Conservation (phyloP, 805 yeast genomes). For the Starmerella bombi region DNA sequence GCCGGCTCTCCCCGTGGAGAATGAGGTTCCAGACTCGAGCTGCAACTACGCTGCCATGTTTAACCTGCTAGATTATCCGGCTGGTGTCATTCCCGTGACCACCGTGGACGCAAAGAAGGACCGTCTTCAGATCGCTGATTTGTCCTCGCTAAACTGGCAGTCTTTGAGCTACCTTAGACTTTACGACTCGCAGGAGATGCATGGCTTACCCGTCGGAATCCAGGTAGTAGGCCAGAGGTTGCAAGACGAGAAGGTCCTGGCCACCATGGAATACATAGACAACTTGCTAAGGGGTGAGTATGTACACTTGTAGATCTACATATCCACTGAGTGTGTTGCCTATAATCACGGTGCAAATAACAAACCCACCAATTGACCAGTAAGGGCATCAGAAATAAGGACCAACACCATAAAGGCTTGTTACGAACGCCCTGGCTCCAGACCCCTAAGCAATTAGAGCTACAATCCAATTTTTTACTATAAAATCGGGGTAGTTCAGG, state of each 20-base stretch:
- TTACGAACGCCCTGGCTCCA: too few species aligned
- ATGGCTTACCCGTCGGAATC: conserved; percentile 43
- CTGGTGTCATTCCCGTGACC: conserved; percentile 46
- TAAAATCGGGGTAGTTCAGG: too few species aligned
- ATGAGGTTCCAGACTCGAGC: conserved; percentile 27
- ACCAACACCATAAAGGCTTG: too few species aligned
- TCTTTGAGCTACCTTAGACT: conserved; percentile 34
- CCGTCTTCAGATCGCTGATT: conserved; percentile 16
- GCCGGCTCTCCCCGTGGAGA: conserved; percentile 30
- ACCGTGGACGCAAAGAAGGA: conserved; percentile 34
- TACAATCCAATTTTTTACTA: too few species aligned
- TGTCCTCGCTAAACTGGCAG: conserved; percentile 25
- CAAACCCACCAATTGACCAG: conserved; percentile 40
- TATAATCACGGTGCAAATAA: conserved; percentile 40
- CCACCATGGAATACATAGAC: conserved; percentile 34
- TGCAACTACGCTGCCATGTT: conserved; percentile 42
- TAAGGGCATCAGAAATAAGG: too few species aligned
- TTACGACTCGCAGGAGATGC: conserved; percentile 38
- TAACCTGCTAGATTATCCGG: conserved; percentile 43
- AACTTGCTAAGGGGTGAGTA: too few species aligned
- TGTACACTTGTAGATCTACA: too few species aligned
- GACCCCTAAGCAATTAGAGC: too few species aligned
- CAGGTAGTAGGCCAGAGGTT: conserved; percentile 49
- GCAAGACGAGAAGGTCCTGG: conserved; percentile 48
- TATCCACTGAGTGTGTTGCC: too few species aligned